Evolutionary conservation across 805 yeast genomes (phyloP).

Genomic region (Sugiyamaella valdiviana): DNA sequence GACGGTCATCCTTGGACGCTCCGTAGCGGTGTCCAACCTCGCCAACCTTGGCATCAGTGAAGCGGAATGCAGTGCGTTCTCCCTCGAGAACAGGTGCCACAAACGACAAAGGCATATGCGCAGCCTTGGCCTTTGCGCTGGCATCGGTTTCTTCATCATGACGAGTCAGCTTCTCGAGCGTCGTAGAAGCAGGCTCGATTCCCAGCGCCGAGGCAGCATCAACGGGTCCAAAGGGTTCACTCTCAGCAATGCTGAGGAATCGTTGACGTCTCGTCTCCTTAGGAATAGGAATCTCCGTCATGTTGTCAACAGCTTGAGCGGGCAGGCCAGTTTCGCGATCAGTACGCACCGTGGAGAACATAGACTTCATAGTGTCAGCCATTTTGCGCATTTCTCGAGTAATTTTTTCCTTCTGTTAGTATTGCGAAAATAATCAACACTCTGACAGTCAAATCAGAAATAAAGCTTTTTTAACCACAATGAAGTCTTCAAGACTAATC

Average conservation of each 20-base stretch:
- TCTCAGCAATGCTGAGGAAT: conserved; percentile 84
- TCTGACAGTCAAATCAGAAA: conserved; percentile 20
- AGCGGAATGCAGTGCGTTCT: conserved; percentile 66
- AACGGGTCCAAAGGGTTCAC: conserved; percentile 91
- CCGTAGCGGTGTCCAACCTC: conserved; percentile 90
- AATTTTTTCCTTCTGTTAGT: conserved; percentile 38
- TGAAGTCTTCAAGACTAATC: conserved; percentile 78
- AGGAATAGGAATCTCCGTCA: conserved; percentile 93
- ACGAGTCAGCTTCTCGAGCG: conserved; percentile 58
- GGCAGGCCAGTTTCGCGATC: conserved; percentile 25
- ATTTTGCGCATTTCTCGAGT: conserved; percentile 52
- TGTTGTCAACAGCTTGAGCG: conserved; percentile 51
- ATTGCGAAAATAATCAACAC: not conserved
- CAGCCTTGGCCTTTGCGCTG: conserved; percentile 22
- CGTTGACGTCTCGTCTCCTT: conserved; percentile 73
- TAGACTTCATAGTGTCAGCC: conserved; percentile 57
- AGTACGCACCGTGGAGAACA: conserved; percentile 54
- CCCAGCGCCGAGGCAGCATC: conserved; percentile 85
- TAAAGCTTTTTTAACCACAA: conserved; percentile 44
- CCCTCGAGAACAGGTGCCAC: conserved; percentile 58
- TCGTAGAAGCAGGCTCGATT: conserved; percentile 80
- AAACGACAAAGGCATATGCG: conserved; percentile 30
- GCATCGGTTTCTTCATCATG: conserved; percentile 31
- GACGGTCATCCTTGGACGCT: conserved; percentile 79
- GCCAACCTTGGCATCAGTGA: conserved; percentile 74